phyloP scores from a whole-genome alignment of 495 filamentous ascomycete genomes.

The Penicillium crystallinum region DNA sequence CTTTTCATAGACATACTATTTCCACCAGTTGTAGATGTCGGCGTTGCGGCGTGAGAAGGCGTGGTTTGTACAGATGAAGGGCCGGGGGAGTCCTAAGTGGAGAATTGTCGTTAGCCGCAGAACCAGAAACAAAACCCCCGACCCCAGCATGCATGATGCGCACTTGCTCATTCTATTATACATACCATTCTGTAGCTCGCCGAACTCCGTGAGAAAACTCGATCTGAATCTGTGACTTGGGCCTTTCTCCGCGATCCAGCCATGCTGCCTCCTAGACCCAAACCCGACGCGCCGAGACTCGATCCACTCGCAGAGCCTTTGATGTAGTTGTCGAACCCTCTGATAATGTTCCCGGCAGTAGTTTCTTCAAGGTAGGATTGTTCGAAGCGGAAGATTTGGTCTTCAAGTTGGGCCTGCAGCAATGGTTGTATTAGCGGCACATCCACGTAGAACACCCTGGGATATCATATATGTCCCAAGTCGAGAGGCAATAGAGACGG shows the following conservation, averaged over 20 bases:
- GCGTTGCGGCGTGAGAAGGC: constrained; percentile 47
- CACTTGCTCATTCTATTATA: neutral
- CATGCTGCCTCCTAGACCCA: constrained; percentile 41
- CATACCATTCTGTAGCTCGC: constrained; percentile 48
- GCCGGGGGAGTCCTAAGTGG: constrained; percentile 42
- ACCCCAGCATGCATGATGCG: neutral
- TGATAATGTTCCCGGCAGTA: constrained; percentile 88
- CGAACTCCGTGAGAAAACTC: constrained; percentile 49
- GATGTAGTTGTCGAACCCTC: constrained; percentile 95
- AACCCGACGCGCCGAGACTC: constrained; percentile 27
- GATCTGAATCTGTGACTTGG: constrained; percentile 43
- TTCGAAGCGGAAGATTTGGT: constrained; percentile 79
- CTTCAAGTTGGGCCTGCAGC: constrained; percentile 60
- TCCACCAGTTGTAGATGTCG: constrained; percentile 38
- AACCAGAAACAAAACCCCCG: neutral
- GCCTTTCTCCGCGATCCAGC: constrained; percentile 41
- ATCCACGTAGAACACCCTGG: neutral
- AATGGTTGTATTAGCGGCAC: neutral
- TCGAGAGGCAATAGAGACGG: too few relatives aligned
- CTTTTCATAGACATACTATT: constrained; percentile 24
- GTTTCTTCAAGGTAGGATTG: constrained; percentile 87
- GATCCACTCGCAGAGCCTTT: constrained; percentile 60
- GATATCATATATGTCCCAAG: too few relatives aligned
- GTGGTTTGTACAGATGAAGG: constrained; percentile 45
- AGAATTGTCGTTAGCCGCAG: constrained; percentile 1